Conservation (phyloP, 495 filamentous ascomycete species). For the Penicillium ucsense region DNA sequence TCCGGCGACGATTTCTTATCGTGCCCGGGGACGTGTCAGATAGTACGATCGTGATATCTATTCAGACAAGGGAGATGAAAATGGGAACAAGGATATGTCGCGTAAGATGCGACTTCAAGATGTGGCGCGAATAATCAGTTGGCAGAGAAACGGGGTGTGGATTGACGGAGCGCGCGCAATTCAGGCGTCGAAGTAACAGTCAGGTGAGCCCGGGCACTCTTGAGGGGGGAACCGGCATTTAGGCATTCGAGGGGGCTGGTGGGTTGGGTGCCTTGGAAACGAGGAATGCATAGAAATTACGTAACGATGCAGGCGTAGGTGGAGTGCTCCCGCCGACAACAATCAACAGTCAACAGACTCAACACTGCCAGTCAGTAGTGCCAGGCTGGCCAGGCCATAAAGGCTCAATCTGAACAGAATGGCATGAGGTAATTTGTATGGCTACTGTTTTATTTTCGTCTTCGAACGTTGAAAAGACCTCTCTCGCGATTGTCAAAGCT, state of each 20-base stretch:
- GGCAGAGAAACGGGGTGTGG: slow-evolving; percentile 15
- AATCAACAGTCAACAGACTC: no score
- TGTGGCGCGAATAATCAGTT: slow-evolving; percentile 17
- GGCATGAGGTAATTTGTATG: no score
- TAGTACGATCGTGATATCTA: background rate
- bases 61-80: background rate
- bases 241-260: slow-evolving; percentile 22
- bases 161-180: slow-evolving; percentile 20
- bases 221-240: slow-evolving; percentile 1
- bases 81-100: slow-evolving; percentile 1
- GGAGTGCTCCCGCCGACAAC: no score
- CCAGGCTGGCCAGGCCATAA: no score
- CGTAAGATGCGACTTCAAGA: slow-evolving; percentile 10
- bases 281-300: background rate
- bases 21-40: background rate
- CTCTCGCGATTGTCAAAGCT: no score
- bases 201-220: slow-evolving; percentile 6
- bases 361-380: no score
- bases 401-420: no score
- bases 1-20: background rate
- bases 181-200: slow-evolving; percentile 10
- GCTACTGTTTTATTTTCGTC: no score
- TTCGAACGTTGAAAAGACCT: no score
- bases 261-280: slow-evolving; percentile 5
- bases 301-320: background rate